Percentiles rank a stretch among this genome's conserved stretches.
Conservation (phyloP, 805 yeast species). For the Pichia thaimueangensis region DNA sequence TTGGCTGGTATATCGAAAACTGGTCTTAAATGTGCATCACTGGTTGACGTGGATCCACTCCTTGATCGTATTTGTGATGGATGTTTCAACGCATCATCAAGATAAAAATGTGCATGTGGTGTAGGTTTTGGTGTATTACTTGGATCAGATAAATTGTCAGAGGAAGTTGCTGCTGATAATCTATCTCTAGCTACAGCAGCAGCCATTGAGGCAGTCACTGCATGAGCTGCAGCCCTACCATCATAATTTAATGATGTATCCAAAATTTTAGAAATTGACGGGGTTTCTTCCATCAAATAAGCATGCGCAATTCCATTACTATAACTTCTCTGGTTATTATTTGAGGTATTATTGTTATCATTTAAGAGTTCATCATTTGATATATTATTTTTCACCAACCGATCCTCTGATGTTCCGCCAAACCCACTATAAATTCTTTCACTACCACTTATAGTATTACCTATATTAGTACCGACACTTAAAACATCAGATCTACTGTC, state of each 20-base stretch:
- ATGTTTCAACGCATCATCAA: constrained; percentile 60
- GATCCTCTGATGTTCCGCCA: neutral
- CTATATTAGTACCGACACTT: neutral
- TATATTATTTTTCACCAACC: too few species aligned
- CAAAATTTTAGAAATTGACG: constrained; percentile 6
- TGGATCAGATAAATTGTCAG: constrained; percentile 5
- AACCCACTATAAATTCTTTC: neutral
- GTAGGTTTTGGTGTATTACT: constrained; percentile 25
- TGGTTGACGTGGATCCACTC: constrained; percentile 20
- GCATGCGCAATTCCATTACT: neutral
- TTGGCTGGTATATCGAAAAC: constrained; percentile 2
- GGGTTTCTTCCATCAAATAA: neutral
- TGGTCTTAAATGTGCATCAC: constrained; percentile 3
- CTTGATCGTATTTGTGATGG: constrained; percentile 31
- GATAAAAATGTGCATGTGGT: constrained; percentile 74
- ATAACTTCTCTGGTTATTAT: neutral
- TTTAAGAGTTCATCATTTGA: neutral
- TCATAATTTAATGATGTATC: constrained; percentile 3
- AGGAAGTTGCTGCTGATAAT: constrained; percentile 1
- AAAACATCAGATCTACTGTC: neutral
- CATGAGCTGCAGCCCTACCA: constrained; percentile 33
- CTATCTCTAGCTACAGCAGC: constrained; percentile 32
- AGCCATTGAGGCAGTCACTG: constrained; percentile 35
- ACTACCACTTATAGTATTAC: neutral
- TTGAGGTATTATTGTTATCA: neutral